Evolutionary conservation across 208 protist genomes (phyloP), one percentile per base, ranked within the genome.

Genomic region (Histomonas meleagridis): DNA sequence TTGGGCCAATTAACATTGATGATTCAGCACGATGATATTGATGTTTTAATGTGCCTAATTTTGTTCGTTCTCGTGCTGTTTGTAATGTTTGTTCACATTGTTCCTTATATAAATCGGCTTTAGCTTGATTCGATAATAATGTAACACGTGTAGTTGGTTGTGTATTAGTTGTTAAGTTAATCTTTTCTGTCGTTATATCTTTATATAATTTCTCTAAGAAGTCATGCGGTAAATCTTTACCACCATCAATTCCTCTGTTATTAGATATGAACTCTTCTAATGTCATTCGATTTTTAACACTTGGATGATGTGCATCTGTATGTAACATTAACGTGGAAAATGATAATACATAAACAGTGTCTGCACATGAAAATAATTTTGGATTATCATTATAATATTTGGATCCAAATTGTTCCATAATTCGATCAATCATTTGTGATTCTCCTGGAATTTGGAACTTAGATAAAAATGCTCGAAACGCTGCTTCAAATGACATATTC

Each of bases 311-410:
- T 21, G 69, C 55, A 92, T 95, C 93, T 7, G 94, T 94, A 78
- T 95, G 93, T 51, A 95, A 93, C 94, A 95, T 94, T 72, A 95
- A 93, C 46, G 92, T 93, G 18, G 94, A 79, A 91, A 93, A 95
- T 46, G 94, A 92, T 32, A 95, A 90, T 35, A 94, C 91, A 55
- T 93, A 95, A 16, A 91, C 92, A 32, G 92, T 92, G 70, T 95
- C 94, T 10, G 92, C 62, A 76, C 93, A 91, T 28, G 90, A 55
- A 91, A 93, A 93, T 2, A 91, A 18, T 21, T 35, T 53, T 35
- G 76, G 86, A 65, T 94, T 93, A 57, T 93, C 69, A 43, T 72
- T 72, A 43, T 69, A 94, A 81, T 92, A 94, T 40, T 86, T 92
- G 0, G 40, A 18, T 18, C 92, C 93, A 86, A 95, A 95, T 12